phyloP scores from a whole-genome alignment of 768 basidiomycete species.

The Auriscalpium orientale region DNA sequence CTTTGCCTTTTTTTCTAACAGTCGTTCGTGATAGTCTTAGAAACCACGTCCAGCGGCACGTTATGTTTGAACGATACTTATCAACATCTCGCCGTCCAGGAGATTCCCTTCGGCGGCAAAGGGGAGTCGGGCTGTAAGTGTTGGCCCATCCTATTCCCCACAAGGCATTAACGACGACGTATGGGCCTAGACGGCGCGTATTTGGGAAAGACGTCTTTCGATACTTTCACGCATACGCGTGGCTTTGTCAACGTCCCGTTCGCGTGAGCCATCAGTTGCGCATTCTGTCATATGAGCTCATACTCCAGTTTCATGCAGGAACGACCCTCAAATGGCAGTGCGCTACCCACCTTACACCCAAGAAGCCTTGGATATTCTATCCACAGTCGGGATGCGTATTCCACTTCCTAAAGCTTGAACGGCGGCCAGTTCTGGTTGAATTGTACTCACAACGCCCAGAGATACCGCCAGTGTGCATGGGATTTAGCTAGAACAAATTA shows the following conservation, averaged over 20 bases:
- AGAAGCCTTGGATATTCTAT: slow-evolving; percentile 26
- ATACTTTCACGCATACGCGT: slow-evolving; percentile 42
- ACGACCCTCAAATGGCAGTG: slow-evolving; percentile 41
- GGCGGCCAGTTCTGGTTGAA: no score
- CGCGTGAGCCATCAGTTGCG: slow-evolving; percentile 34
- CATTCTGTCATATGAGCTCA: background rate
- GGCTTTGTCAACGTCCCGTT: slow-evolving; percentile 46
- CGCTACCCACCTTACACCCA: slow-evolving; percentile 55
- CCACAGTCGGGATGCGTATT: slow-evolving; percentile 1
- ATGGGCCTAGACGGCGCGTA: slow-evolving; percentile 23
- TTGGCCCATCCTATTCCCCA: no score
- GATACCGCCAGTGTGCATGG: no score
- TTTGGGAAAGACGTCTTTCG: slow-evolving; percentile 20
- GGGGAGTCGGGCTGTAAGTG: slow-evolving; percentile 23
- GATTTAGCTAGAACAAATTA: no score
- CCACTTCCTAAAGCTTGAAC: background rate
- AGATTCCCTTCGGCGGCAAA: slow-evolving; percentile 18
- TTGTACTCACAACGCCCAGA: no score
- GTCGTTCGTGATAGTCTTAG: no score
- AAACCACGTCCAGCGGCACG: slow-evolving; percentile 20
- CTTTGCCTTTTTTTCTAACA: no score
- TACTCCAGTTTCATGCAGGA: slow-evolving; percentile 25
- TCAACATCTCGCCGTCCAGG: slow-evolving; percentile 14
- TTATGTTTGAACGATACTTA: slow-evolving; percentile 24
- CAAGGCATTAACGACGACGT: no score